A percentile compares a stretch with the other conserved stretches of the same genome.
Evolutionary conservation across 768 basidiomycete species (phyloP).

Genomic region (Lenzites betulinus): DNA sequence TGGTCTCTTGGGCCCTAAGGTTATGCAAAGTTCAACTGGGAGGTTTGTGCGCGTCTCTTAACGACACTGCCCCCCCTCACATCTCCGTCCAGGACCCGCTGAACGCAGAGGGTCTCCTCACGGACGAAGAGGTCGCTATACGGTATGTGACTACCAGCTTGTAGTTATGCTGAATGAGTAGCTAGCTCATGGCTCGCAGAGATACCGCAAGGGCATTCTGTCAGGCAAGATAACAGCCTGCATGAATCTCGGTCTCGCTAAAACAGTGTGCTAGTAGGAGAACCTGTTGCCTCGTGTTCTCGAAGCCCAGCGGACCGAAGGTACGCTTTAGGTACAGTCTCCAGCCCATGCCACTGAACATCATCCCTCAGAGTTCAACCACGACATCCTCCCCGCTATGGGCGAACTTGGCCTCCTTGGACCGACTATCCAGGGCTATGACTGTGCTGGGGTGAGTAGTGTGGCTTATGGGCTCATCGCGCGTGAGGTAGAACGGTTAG

Average conservation of each 20-base stretch:
- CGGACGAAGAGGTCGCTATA: constrained; percentile 88
- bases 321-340: constrained; percentile 39
- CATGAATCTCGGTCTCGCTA: not conserved
- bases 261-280: constrained; percentile 53
- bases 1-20: constrained; percentile 12
- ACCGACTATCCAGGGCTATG: constrained; percentile 90
- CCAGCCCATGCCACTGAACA: not conserved
- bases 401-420: constrained; percentile 89
- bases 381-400: constrained; percentile 83
- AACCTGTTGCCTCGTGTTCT: constrained; percentile 86
- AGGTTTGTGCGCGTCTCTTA: constrained; percentile 22
- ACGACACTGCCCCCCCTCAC: not conserved
- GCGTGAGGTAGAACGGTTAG: constrained; percentile 87
- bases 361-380: constrained; percentile 66
- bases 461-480: constrained; percentile 95
- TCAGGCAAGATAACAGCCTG: constrained; percentile 49
- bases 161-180: not conserved
- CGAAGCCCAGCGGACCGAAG: constrained; percentile 85
- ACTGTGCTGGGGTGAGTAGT: constrained; percentile 88
- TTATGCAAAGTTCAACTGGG: constrained; percentile 32
- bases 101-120: constrained; percentile 73
- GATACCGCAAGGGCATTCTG: constrained; percentile 81
- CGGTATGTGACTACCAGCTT: constrained; percentile 49
- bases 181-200: constrained; percentile 38
- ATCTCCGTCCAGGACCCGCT: constrained; percentile 71